phyloP scores from a whole-genome alignment of 2,329 filamentous ascomycete genomes.

The Ophiostoma pallidulum region DNA sequence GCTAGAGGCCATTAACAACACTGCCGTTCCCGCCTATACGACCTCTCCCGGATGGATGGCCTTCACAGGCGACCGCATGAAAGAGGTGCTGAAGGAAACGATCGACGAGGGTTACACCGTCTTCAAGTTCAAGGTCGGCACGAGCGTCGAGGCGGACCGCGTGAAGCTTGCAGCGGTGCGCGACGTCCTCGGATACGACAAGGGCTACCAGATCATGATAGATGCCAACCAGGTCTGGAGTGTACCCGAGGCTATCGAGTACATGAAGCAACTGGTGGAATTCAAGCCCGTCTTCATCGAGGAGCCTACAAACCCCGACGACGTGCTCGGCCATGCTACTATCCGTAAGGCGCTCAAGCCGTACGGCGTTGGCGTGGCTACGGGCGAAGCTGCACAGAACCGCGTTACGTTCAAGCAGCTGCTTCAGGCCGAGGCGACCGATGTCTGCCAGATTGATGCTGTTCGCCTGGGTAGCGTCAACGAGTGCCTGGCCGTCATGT shows the following conservation, averaged over 20 bases:
- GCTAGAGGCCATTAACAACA: constrained; percentile 60
- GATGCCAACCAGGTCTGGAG: constrained; percentile 93
- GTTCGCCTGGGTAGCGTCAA: constrained; percentile 86
- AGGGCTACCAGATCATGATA: constrained; percentile 79
- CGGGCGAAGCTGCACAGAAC: constrained; percentile 93
- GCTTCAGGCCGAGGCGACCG: constrained; percentile 68
- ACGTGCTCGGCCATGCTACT: constrained; percentile 79
- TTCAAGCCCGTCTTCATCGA: constrained; percentile 94
- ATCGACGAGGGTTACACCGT: constrained; percentile 67
- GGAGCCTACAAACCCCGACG: constrained; percentile 84
- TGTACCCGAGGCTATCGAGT: constrained; percentile 77
- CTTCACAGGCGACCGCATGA: constrained; percentile 82
- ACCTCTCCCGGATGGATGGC: constrained; percentile 85
- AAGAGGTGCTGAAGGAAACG: constrained; percentile 61
- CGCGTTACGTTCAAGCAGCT: constrained; percentile 91
- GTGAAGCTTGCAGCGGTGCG: constrained; percentile 63
- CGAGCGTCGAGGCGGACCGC: constrained; percentile 60
- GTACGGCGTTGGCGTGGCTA: constrained; percentile 72
- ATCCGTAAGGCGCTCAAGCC: constrained; percentile 71
- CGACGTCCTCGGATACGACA: constrained; percentile 42
- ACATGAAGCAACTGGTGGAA: constrained; percentile 73
- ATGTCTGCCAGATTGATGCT: constrained; percentile 83
- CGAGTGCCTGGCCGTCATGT: constrained; percentile 80
- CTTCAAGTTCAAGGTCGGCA: constrained; percentile 88
- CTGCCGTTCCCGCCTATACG: constrained; percentile 82